A percentile compares a stretch with the other conserved stretches of the same genome.
phyloP scores from a whole-genome alignment of 208 protist genomes.

The Lotmaria passim region DNA sequence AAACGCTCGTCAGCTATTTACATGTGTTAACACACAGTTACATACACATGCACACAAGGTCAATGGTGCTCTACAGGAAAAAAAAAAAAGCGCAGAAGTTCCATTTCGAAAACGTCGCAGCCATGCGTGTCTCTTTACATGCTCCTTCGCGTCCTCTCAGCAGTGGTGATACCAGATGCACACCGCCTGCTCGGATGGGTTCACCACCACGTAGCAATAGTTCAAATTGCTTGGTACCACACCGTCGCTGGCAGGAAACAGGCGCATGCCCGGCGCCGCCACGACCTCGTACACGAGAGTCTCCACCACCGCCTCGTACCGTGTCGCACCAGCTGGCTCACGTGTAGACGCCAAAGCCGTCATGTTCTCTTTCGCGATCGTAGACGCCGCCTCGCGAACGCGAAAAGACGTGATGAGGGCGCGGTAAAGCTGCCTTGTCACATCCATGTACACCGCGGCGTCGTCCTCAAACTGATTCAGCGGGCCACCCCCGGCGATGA shows the following conservation, averaged over 20 bases:
- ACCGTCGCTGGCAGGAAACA: slow-evolving; percentile 47
- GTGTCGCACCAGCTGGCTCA: background rate
- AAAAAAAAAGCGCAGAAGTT: too few species aligned
- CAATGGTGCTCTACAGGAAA: too few species aligned
- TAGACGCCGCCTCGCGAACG: slow-evolving; percentile 15
- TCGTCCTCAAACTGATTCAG: slow-evolving; percentile 88
- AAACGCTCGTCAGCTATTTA: too few species aligned
- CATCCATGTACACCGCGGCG: slow-evolving; percentile 55
- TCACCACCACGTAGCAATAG: slow-evolving; percentile 73
- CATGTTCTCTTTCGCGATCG: slow-evolving; percentile 19
- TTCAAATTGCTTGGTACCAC: slow-evolving; percentile 58
- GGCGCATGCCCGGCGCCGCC: slow-evolving; percentile 15
- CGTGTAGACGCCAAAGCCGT: slow-evolving; percentile 1
- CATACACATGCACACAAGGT: too few species aligned
- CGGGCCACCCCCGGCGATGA: slow-evolving; percentile 68
- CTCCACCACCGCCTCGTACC: slow-evolving; percentile 31
- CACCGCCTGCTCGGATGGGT: slow-evolving; percentile 42
- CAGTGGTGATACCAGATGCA: slow-evolving; percentile 43
- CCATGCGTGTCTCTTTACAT: background rate
- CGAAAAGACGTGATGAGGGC: slow-evolving; percentile 45
- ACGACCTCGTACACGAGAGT: slow-evolving; percentile 41
- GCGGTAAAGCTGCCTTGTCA: slow-evolving; percentile 48
- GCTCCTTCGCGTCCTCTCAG: background rate
- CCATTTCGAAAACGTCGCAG: too few species aligned
- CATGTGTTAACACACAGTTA: too few species aligned